phyloP scores from a whole-genome alignment of 1,284 basidiomycete species.

The Melanopsichium pennsylvanicum region DNA sequence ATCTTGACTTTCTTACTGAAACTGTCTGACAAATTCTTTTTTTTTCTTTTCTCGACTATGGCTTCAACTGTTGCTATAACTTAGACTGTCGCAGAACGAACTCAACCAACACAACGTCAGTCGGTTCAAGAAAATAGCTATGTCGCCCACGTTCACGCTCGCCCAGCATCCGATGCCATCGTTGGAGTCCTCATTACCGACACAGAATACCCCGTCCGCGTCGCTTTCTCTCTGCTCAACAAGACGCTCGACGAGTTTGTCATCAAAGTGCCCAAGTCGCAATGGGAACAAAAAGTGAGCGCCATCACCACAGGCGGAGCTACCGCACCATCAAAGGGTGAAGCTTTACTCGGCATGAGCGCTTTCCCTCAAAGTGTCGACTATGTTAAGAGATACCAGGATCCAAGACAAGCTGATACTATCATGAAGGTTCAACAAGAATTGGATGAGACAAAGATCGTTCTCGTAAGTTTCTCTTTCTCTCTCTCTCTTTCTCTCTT shows the following conservation, averaged over 20 bases:
- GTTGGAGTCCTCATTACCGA: conserved; percentile 91
- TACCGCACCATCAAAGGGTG: conserved; percentile 57
- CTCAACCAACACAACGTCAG: conserved; percentile 74
- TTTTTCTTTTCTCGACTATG: not conserved
- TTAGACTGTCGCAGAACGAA: conserved; percentile 87
- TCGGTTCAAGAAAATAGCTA: conserved; percentile 95
- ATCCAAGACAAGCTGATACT: conserved; percentile 95
- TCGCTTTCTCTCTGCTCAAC: conserved; percentile 92
- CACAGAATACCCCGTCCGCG: conserved; percentile 93
- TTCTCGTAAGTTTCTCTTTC: conserved; percentile 66
- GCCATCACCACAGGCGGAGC: conserved; percentile 56
- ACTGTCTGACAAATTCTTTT: too few relatives aligned
- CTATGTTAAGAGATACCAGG: conserved; percentile 93
- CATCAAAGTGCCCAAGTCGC: conserved; percentile 76
- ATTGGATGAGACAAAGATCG: conserved; percentile 98
- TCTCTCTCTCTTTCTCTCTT: too few relatives aligned
- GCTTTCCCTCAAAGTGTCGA: conserved; percentile 72
- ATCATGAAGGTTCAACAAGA: conserved; percentile 99
- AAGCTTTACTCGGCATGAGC: conserved; percentile 55
- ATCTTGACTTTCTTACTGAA: too few relatives aligned
- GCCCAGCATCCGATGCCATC: conserved; percentile 63
- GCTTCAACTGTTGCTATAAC: not conserved
- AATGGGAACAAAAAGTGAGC: conserved; percentile 68
- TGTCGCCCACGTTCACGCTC: conserved; percentile 84
- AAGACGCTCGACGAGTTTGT: conserved; percentile 94